Evolutionary conservation across 768 basidiomycete species (phyloP).

Genomic region (Trichaptum fuscoviolaceum): DNA sequence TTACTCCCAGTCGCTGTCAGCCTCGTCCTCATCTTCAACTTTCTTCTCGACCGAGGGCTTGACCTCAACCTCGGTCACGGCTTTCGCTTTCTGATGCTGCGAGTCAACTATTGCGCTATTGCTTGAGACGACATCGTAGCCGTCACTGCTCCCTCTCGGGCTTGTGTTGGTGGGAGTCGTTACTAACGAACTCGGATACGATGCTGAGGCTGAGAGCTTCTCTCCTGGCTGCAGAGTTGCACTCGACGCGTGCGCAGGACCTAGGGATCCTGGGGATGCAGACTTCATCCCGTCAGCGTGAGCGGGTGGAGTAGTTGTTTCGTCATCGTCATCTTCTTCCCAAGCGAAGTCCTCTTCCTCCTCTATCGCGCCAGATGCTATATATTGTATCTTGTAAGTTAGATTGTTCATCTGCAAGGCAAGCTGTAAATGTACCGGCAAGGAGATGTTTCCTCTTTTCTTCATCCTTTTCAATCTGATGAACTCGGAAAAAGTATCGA

Average conservation of each 20-base stretch:
- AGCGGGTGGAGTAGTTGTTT: conserved; percentile 17
- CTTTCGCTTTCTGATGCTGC: conserved; percentile 18
- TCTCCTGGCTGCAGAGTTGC: conserved; percentile 20
- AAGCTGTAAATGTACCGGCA: conserved; percentile 44
- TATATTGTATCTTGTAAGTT: conserved; percentile 19
- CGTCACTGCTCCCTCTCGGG: conserved; percentile 57
- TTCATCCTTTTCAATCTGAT: conserved; percentile 78
- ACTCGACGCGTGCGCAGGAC: conserved; percentile 14
- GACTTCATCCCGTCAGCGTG: conserved; percentile 4
- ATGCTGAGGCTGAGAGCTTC: conserved; percentile 17
- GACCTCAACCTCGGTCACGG: conserved; percentile 12
- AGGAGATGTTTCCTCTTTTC: conserved; percentile 73
- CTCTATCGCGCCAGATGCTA: conserved; percentile 41
- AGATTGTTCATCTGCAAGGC: conserved; percentile 8
- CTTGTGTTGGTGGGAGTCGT: conserved; percentile 33
- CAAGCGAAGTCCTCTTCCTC: conserved; percentile 88
- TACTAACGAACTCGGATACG: conserved; percentile 27
- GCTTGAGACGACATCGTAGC: conserved; percentile 61
- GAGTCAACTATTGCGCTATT: conserved; percentile 43
- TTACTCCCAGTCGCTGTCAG: conserved; percentile 67
- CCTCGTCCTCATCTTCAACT: conserved; percentile 38
- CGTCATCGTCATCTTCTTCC: conserved; percentile 89
- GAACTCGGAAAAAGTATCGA: conserved; percentile 83
- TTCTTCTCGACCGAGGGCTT: conserved; percentile 24
- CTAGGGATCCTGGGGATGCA: conserved; percentile 8